Evolutionary conservation across 139 green algal genomes (phyloP).

Genomic region (Trebouxia sp.): DNA sequence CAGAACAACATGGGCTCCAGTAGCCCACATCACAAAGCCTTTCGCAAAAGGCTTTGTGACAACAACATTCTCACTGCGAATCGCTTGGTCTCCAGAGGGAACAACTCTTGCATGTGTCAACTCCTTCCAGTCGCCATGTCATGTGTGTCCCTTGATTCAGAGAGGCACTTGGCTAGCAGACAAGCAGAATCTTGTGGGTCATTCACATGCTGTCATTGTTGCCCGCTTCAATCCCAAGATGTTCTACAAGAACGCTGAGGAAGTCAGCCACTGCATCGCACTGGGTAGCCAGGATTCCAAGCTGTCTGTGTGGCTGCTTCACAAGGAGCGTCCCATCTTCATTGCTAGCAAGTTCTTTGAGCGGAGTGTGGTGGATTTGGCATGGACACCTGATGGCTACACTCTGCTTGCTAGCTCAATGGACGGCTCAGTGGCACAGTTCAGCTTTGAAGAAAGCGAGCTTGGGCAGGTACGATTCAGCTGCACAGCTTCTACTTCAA

Average conservation of each 20-base stretch:
- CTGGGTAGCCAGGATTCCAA: constrained; percentile 58
- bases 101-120: constrained; percentile 67
- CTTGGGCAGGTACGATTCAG: constrained; percentile 47
- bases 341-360: constrained; percentile 46
- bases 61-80: constrained; percentile 49
- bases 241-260: constrained; percentile 48
- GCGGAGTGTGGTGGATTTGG: constrained; percentile 71
- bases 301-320: constrained; percentile 28
- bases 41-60: constrained; percentile 47
- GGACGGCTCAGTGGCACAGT: constrained; percentile 70
- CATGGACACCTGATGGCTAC: constrained; percentile 84
- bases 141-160: constrained; percentile 62
- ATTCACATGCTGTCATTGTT: constrained; percentile 65
- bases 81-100: constrained; percentile 74
- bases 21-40: constrained; percentile 47
- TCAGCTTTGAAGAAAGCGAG: constrained; percentile 62
- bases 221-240: constrained; percentile 71
- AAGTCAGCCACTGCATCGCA: constrained; percentile 44
- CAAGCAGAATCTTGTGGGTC: constrained; percentile 49
- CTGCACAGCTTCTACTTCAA: neutral
- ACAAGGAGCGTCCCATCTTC: constrained; percentile 23
- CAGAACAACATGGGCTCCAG: constrained; percentile 65
- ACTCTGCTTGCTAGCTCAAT: constrained; percentile 69
- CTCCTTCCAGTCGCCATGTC: constrained; percentile 57
- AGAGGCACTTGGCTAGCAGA: constrained; percentile 48